A percentile compares a stretch with the other conserved stretches of the same genome.
Conservation (phyloP, 257 asterid species). For the Craterostigma plantagineum region DNA sequence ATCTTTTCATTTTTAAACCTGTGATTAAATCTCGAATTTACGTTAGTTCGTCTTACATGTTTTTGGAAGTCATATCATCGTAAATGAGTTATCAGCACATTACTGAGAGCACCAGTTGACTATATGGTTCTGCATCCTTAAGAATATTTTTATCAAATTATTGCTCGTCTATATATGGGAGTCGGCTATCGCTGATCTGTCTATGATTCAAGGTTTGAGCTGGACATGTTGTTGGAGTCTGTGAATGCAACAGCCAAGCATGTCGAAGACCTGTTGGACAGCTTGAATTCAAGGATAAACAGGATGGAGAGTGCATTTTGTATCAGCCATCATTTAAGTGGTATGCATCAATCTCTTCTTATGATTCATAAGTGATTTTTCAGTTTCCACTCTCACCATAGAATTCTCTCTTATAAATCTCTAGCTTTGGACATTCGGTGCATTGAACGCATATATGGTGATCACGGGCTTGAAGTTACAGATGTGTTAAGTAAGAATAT, state of each 20-base stretch:
- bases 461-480: conserved; percentile 41
- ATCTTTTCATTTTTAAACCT: background rate
- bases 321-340: conserved; percentile 67
- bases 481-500: conserved; percentile 22
- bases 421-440: conserved; percentile 24
- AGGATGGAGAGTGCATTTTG: conserved; percentile 27
- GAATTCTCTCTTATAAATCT: conserved; percentile 3
- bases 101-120: background rate
- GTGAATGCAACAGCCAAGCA: conserved; percentile 61
- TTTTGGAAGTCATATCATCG: too few relatives aligned
- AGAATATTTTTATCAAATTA: conserved; percentile 5
- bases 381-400: background rate
- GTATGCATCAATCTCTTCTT: conserved; percentile 14
- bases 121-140: conserved; percentile 3
- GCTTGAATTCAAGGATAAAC: conserved; percentile 32
- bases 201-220: conserved; percentile 65
- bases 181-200: conserved; percentile 16
- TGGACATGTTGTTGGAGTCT: conserved; percentile 89
- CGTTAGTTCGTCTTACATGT: too few relatives aligned
- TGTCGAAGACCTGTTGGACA: conserved; percentile 69
- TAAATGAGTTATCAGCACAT: background rate
- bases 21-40: too few relatives aligned
- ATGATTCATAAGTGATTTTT: background rate
- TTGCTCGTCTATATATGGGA: conserved; percentile 1
- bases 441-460: conserved; percentile 34